phyloP scores from a whole-genome alignment of 2,329 filamentous ascomycete species.

The Microdochium trichocladiopsis region DNA sequence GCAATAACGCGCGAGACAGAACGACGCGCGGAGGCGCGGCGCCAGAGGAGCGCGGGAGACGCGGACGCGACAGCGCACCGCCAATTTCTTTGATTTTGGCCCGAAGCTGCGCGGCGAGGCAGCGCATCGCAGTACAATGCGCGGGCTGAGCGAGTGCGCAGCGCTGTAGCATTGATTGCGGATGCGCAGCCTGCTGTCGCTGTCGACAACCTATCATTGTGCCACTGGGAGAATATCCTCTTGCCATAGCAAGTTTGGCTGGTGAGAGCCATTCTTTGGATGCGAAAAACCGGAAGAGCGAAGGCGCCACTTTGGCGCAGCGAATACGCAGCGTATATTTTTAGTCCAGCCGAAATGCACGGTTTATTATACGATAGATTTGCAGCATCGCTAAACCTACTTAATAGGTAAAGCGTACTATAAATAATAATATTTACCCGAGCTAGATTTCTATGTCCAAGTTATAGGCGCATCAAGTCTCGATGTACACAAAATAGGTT shows the following conservation, averaged over 20 bases:
- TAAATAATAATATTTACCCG: background rate
- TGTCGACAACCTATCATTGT: background rate
- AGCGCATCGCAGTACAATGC: background rate
- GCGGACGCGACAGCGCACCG: background rate
- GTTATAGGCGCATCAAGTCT: background rate
- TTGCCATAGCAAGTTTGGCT: background rate
- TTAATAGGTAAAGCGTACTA: background rate
- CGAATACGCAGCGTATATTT: background rate
- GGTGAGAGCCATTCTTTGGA: background rate
- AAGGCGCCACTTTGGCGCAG: background rate
- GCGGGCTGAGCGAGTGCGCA: background rate
- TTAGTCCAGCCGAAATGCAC: background rate
- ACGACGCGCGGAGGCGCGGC: background rate
- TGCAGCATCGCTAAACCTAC: background rate
- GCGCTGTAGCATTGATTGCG: no score
- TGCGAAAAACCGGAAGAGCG: background rate
- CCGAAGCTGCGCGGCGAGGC: background rate
- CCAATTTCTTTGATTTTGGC: background rate
- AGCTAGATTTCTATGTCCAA: background rate
- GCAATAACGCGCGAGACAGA: background rate
- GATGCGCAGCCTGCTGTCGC: background rate
- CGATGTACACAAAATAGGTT: background rate
- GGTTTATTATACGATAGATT: background rate
- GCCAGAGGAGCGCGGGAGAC: background rate
- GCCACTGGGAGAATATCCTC: background rate